phyloP scores from a whole-genome alignment of 2,329 filamentous ascomycete species.

The Colletotrichum tropicicola region DNA sequence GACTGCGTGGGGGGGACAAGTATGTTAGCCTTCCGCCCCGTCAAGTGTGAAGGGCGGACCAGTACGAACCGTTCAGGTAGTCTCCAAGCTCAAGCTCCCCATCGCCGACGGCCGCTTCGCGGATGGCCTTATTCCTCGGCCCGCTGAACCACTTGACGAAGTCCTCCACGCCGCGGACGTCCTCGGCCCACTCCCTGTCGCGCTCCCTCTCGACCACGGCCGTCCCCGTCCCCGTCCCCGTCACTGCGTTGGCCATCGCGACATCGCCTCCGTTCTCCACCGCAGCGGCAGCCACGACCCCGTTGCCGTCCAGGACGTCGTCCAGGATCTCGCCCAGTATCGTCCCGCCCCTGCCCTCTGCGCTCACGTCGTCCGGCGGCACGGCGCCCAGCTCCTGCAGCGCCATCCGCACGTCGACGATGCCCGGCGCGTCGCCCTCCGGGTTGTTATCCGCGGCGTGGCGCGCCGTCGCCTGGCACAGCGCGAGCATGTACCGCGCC shows the following conservation, averaged over 20 bases:
- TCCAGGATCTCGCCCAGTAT: constrained; percentile 77
- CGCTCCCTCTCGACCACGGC: constrained; percentile 2
- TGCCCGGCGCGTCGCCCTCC: constrained; percentile 65
- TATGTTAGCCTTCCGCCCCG: background rate
- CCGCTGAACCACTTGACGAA: constrained; percentile 85
- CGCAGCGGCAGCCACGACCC: constrained; percentile 70
- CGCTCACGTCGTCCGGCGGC: constrained; percentile 70
- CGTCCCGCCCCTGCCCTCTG: constrained; percentile 53
- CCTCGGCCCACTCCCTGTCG: constrained; percentile 43
- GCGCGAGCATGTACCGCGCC: constrained; percentile 79
- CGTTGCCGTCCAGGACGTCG: constrained; percentile 71
- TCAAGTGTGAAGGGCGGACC: background rate
- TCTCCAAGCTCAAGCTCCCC: constrained; percentile 72
- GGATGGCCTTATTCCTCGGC: constrained; percentile 79
- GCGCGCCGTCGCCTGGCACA: constrained; percentile 76
- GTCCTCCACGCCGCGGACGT: constrained; percentile 78
- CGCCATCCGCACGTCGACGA: constrained; percentile 87
- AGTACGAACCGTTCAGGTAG: constrained; percentile 69
- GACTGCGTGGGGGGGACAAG: constrained; percentile 56
- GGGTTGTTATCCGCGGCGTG: constrained; percentile 76
- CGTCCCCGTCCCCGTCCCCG: background rate
- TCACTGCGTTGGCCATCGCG: background rate
- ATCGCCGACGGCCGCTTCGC: constrained; percentile 80
- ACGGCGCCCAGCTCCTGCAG: constrained; percentile 84
- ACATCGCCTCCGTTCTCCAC: constrained; percentile 62